These are phyloP conservation scores for Solanum virginianum DNA, from an alignment of 257 asterid genomes.

Conservation along the genomic window DNA sequence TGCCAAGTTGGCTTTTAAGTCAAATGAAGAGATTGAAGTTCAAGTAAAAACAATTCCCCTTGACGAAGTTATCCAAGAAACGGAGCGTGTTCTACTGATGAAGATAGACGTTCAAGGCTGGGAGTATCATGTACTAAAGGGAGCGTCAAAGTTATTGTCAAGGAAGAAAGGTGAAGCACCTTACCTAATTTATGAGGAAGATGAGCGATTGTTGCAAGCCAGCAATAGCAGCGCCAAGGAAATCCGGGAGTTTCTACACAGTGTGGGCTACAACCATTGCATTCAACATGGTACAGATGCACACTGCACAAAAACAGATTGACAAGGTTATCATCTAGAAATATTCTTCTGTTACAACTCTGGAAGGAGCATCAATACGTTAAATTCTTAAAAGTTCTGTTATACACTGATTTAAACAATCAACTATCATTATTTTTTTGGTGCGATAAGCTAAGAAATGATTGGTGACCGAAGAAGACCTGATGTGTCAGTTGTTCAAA, in stretches of 20 bases:
- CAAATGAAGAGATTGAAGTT: slow-evolving; percentile 82
- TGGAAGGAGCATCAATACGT: neutral
- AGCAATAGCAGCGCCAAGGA: slow-evolving; percentile 83
- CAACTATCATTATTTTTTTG: neutral
- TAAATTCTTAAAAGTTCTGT: neutral
- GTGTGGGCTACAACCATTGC: slow-evolving; percentile 68
- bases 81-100: slow-evolving; percentile 56
- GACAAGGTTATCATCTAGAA: slow-evolving; percentile 4
- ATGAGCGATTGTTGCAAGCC: slow-evolving; percentile 78
- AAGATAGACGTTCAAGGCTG: slow-evolving; percentile 99
- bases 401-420: neutral
- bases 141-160: slow-evolving; percentile 70
- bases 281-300: slow-evolving; percentile 80
- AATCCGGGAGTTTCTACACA: slow-evolving; percentile 60
- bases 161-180: slow-evolving; percentile 88
- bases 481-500: neutral
- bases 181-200: slow-evolving; percentile 91
- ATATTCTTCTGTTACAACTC: neutral
- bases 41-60: slow-evolving; percentile 74
- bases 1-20: slow-evolving; percentile 90
- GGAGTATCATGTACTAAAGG: slow-evolving; percentile 95
- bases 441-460: neutral
- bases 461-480: neutral
- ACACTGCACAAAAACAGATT: slow-evolving; percentile 77
- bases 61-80: slow-evolving; percentile 54